These are phyloP conservation scores for Penicillium hordei DNA, from an alignment of 2,329 filamentous ascomycete genomes.

Conservation along the genomic window DNA sequence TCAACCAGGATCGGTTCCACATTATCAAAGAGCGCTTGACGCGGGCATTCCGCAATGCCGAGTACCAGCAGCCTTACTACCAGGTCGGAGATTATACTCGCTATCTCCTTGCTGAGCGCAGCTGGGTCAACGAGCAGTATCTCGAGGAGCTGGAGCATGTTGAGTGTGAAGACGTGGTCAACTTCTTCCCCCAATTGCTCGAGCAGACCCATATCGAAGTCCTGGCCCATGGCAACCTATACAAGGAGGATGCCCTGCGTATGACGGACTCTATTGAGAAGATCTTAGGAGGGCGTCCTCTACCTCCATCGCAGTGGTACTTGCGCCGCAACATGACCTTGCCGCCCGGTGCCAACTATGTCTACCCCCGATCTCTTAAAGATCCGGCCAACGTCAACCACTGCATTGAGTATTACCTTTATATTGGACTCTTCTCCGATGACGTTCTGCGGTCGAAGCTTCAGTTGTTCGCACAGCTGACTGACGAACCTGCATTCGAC, in stretches of 20 bases:
- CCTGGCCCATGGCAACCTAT: slow-evolving; percentile 86
- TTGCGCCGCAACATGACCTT: slow-evolving; percentile 74
- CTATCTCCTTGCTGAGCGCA: slow-evolving; percentile 74
- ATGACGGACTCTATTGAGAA: slow-evolving; percentile 80
- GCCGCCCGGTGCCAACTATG: slow-evolving; percentile 75
- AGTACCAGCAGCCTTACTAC: slow-evolving; percentile 82
- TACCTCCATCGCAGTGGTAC: slow-evolving; percentile 78
- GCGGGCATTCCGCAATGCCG: slow-evolving; percentile 79
- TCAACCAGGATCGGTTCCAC: slow-evolving; percentile 83
- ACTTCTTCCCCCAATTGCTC: slow-evolving; percentile 78
- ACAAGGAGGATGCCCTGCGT: slow-evolving; percentile 87
- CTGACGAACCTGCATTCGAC: slow-evolving; percentile 91
- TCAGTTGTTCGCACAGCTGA: slow-evolving; percentile 81
- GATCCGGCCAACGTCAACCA: slow-evolving; percentile 89
- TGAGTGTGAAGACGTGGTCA: slow-evolving; percentile 69
- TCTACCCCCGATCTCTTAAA: slow-evolving; percentile 76
- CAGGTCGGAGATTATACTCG: slow-evolving; percentile 81
- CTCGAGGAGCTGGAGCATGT: slow-evolving; percentile 73
- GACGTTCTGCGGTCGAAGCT: slow-evolving; percentile 71
- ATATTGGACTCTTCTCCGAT: slow-evolving; percentile 68
- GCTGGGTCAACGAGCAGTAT: slow-evolving; percentile 77
- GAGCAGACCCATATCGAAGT: slow-evolving; percentile 84
- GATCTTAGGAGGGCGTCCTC: slow-evolving; percentile 68
- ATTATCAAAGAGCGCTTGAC: slow-evolving; percentile 84
- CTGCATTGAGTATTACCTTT: slow-evolving; percentile 76